phyloP scores from a whole-genome alignment of 116 monocot species.

The Zostera marina region DNA sequence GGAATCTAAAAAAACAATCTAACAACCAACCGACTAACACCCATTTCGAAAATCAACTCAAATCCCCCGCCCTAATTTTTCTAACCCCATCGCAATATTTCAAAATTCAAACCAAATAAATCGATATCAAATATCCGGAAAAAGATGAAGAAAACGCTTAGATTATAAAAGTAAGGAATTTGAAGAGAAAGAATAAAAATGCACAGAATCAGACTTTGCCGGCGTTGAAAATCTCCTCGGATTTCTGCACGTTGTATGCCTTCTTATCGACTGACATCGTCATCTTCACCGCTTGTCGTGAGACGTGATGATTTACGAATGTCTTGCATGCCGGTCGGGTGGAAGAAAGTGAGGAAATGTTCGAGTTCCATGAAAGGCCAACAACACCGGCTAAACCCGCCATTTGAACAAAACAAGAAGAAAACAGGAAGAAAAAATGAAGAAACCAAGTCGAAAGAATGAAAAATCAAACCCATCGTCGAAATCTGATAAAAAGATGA shows the following conservation, averaged over 20 bases:
- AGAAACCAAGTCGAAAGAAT: no score
- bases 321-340: slow-evolving; percentile 14
- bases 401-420: no score
- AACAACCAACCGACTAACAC: no score
- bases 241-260: slow-evolving; percentile 45
- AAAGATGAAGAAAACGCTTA: neutral
- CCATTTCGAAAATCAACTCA: no score
- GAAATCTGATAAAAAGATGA: no score
- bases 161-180: neutral
- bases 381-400: slow-evolving; percentile 14
- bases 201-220: slow-evolving; percentile 35
- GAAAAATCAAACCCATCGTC: no score
- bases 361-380: slow-evolving; percentile 34
- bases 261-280: slow-evolving; percentile 64
- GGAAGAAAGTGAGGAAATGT: slow-evolving; percentile 8
- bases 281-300: slow-evolving; percentile 21
- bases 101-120: neutral
- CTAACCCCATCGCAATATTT: no score
- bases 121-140: neutral
- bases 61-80: no score
- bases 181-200: neutral
- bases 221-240: slow-evolving; percentile 77
- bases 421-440: no score
- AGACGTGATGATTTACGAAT: neutral
- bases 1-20: slow-evolving; percentile 14